phyloP scores from a whole-genome alignment of 495 filamentous ascomycete genomes.

The Aspergillus homomorphus region DNA sequence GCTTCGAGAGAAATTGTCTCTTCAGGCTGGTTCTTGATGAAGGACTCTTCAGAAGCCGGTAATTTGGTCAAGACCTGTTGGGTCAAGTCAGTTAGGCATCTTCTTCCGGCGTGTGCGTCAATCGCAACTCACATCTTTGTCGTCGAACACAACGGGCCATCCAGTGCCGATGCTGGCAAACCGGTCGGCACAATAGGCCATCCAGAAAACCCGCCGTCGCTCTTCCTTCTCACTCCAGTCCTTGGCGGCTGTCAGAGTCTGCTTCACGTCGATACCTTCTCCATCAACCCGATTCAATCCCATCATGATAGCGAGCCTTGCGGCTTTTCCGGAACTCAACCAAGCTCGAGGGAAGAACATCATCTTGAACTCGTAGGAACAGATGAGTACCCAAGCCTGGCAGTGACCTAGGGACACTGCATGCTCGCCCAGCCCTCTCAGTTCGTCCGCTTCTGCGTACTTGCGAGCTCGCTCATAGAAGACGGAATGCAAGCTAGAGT shows the following conservation, averaged over 20 bases:
- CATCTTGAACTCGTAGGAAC: constrained; percentile 88
- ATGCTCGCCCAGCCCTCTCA: constrained; percentile 88
- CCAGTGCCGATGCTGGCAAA: constrained; percentile 97
- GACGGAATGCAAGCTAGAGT: constrained; percentile 67
- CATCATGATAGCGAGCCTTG: constrained; percentile 84
- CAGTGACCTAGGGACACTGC: constrained; percentile 77
- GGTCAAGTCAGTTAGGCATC: constrained; percentile 12
- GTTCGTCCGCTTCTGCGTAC: constrained; percentile 83
- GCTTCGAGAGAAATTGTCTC: constrained; percentile 65
- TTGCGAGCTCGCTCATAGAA: constrained; percentile 88
- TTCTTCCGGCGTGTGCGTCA: background rate
- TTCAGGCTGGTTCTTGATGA: constrained; percentile 71
- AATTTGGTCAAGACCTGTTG: constrained; percentile 75
- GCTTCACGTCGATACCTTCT: constrained; percentile 83
- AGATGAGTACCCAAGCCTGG: constrained; percentile 78
- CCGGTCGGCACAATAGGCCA: constrained; percentile 82
- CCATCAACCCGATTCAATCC: constrained; percentile 89
- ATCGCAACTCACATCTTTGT: constrained; percentile 65
- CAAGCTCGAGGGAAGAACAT: constrained; percentile 98
- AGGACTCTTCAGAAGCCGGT: constrained; percentile 83
- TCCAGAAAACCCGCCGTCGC: constrained; percentile 89
- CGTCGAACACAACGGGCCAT: constrained; percentile 93
- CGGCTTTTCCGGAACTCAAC: constrained; percentile 80
- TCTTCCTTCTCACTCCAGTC: constrained; percentile 96
- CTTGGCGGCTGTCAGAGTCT: constrained; percentile 75